Conservation (phyloP, 495 filamentous ascomycete species). For the Daldinia vernicosa region DNA sequence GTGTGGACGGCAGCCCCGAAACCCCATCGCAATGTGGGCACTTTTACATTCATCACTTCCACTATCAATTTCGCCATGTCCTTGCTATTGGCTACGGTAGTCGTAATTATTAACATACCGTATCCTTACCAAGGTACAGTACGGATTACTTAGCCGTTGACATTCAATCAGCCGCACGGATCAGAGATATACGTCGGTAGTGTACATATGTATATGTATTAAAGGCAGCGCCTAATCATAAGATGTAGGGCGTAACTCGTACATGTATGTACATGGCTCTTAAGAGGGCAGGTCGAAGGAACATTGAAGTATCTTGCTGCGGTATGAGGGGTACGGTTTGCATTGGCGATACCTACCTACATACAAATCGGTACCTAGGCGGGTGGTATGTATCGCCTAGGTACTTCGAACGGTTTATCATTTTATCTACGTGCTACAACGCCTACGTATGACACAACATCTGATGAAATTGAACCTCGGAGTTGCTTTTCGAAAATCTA, state of each 20-base stretch:
- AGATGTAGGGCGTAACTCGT: neutral
- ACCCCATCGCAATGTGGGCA: conserved; percentile 22
- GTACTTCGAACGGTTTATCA: neutral
- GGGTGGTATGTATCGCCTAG: neutral
- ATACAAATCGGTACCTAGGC: too few relatives aligned
- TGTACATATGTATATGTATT: neutral
- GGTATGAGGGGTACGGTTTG: neutral
- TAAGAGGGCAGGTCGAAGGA: conserved; percentile 30
- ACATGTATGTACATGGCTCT: conserved; percentile 10
- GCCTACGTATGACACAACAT: neutral
- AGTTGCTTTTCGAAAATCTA: neutral
- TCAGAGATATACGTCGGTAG: conserved; percentile 5
- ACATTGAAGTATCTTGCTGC: neutral
- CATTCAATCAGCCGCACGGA: conserved; percentile 35
- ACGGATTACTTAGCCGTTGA: conserved; percentile 5
- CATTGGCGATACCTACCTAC: neutral
- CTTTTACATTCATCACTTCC: conserved; percentile 33
- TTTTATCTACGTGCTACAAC: neutral
- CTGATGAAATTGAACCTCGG: neutral
- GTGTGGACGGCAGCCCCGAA: conserved; percentile 34
- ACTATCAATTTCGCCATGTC: conserved; percentile 34
- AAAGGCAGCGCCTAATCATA: conserved; percentile 6
- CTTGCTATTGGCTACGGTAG: conserved; percentile 32
- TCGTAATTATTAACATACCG: conserved; percentile 23
- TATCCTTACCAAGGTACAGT: neutral